Base-by-base conservation (phyloP, 2,329 filamentous ascomycete genomes). In the Davidsoniella neocaledoniae region DNA sequence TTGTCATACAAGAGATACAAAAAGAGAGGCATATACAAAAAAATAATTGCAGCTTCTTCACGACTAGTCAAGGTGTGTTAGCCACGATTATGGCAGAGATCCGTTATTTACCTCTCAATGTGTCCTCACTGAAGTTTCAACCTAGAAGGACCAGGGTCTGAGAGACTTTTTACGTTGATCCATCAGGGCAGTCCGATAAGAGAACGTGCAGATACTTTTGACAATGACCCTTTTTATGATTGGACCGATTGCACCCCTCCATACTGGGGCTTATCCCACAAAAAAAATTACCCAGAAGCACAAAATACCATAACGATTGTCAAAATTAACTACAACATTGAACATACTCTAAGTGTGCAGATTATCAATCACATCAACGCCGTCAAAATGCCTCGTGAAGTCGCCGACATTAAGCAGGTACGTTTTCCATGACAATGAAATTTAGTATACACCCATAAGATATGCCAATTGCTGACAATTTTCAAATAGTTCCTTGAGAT, bases 321-420 rank as follows among this genome's bases (percentile, higher is more conserved):
- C 47, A 53, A 52, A 53, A 53, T 47, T 53, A 46, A 49, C 47
- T 45, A 40, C 51, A 53, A 47, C 47, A 53, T 53, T 49, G 43
- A 43, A 26, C 51, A 49, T 53, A 50, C 51, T 49, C 47, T 53
- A 29, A 53, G 51, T 53, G 51, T 53, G 51, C 51, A 53, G 51
- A 53, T 53, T 53, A 53, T 53, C 51, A 43, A 50, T 53, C 46
- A 53, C 51, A 53, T 53, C 51, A 53, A 50, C 46, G 43, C 51
- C 43, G 51, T 53, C 85, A 94, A 74, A 72, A 98, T 98, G 91
- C 90, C 91, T 81, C 78, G 80, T 67, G 87, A 96, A 85, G 83
- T 95, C 71, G 85, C 81, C 68, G 91, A 96, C 70, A 96, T 96
- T 80, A 96, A 98, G 76, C 74, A 79, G 73, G 77, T 81, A 65